Evolutionary conservation across 345 rosid genomes (phyloP).

Genomic region (Euclidium syriacum): DNA sequence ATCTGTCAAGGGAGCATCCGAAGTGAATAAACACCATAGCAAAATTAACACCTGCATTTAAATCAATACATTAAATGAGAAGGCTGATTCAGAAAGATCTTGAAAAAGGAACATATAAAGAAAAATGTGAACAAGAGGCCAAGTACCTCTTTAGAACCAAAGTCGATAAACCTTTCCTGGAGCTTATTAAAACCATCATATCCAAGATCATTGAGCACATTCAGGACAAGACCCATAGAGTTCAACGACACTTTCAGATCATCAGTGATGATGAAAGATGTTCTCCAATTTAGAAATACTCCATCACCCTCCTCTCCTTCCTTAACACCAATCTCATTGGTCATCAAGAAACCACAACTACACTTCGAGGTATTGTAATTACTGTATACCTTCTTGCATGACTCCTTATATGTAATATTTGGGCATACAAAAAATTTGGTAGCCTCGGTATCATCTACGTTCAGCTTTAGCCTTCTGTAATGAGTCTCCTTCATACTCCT

Average conservation of each 20-base stretch:
- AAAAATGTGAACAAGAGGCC: neutral
- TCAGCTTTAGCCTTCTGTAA: slow-evolving; percentile 8
- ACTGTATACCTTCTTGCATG: neutral
- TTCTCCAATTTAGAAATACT: slow-evolving; percentile 9
- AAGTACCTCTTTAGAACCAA: slow-evolving; percentile 24
- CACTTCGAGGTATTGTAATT: no score
- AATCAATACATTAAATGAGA: neutral
- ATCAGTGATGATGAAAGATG: slow-evolving; percentile 25
- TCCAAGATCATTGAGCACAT: slow-evolving; percentile 16
- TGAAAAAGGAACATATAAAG: neutral
- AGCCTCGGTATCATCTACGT: neutral
- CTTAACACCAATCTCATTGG: no score
- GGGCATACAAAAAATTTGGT: neutral
- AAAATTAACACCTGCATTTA: slow-evolving; percentile 11
- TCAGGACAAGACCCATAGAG: slow-evolving; percentile 15
- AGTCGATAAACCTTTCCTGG: neutral
- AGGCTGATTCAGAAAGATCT: no score
- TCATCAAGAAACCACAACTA: no score
- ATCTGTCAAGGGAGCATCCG: slow-evolving; percentile 18
- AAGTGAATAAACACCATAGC: slow-evolving; percentile 9
- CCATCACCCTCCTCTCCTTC: no score
- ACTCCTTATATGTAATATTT: no score
- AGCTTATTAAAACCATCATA: slow-evolving; percentile 13
- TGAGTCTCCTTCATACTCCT: neutral
- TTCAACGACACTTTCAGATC: slow-evolving; percentile 16